Conservation (phyloP, 2,329 filamentous ascomycete genomes). For the Ascochyta viciae-villosae region DNA sequence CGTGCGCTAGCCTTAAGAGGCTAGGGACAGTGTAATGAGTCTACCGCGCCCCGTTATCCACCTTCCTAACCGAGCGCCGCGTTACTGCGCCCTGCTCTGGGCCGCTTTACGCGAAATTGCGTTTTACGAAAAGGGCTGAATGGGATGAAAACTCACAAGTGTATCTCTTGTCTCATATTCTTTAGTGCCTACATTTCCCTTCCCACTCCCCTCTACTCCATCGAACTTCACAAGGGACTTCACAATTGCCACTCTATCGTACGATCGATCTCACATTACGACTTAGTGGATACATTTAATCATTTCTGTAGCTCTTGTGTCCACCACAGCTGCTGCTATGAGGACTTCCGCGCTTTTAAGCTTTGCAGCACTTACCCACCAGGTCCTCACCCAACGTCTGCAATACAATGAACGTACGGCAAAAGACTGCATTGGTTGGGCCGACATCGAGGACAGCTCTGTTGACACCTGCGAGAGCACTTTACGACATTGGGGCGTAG, state of each 20-base stretch:
- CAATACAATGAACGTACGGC: not conserved
- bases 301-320: not conserved
- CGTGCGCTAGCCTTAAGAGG: not conserved
- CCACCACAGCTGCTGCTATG: not conserved
- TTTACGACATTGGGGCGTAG: not conserved
- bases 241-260: not conserved
- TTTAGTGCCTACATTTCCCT: not conserved
- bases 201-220: too few relatives aligned
- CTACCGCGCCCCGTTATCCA: not conserved
- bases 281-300: too few relatives aligned
- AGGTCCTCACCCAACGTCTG: not conserved
- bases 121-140: not conserved
- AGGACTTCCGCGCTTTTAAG: not conserved
- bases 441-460: not conserved
- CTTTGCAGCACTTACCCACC: not conserved
- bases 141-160: not conserved
- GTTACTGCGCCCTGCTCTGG: not conserved
- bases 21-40: not conserved
- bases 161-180: not conserved
- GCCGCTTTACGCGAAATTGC: not conserved
- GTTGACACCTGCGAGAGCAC: slow-evolving; percentile 1
- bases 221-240: not conserved
- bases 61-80: not conserved
- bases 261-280: too few relatives aligned
- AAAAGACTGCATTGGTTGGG: slow-evolving; percentile 6